Evolutionary conservation across 2,329 filamentous ascomycete species (phyloP).

Genomic region (Cordyceps cicadae): DNA sequence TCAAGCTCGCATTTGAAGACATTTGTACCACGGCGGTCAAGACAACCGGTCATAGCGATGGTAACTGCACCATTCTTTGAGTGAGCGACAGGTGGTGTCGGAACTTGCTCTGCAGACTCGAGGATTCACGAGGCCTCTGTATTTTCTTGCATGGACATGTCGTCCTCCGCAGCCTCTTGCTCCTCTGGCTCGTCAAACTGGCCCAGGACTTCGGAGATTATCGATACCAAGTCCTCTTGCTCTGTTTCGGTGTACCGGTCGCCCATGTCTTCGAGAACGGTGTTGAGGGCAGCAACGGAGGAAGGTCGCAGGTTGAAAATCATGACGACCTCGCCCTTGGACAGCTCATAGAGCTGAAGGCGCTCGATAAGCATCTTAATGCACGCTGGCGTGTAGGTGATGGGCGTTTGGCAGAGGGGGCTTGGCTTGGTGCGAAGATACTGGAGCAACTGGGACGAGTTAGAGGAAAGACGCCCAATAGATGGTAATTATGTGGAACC

Average conservation of each 20-base stretch:
- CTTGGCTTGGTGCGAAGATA: slow-evolving; percentile 49
- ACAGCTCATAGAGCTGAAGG: slow-evolving; percentile 49
- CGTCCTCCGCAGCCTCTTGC: slow-evolving; percentile 24
- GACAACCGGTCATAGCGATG: slow-evolving; percentile 46
- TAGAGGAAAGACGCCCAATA: background rate
- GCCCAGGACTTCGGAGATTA: slow-evolving; percentile 51
- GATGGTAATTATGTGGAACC: background rate
- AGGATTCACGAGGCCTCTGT: slow-evolving; percentile 18
- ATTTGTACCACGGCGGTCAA: slow-evolving; percentile 48
- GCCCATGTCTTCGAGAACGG: slow-evolving; percentile 57
- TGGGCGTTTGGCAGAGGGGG: slow-evolving; percentile 47
- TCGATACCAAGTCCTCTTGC: slow-evolving; percentile 48
- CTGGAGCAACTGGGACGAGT: slow-evolving; percentile 42
- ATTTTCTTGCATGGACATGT: slow-evolving; percentile 31
- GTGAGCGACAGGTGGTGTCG: background rate
- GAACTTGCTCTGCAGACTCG: background rate
- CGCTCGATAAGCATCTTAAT: slow-evolving; percentile 46
- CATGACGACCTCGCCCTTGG: slow-evolving; percentile 62
- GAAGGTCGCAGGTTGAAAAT: slow-evolving; percentile 57
- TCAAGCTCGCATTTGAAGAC: slow-evolving; percentile 51
- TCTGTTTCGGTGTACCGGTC: slow-evolving; percentile 51
- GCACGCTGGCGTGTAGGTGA: slow-evolving; percentile 43
- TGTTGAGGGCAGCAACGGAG: slow-evolving; percentile 49
- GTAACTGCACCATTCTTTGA: slow-evolving; percentile 45
- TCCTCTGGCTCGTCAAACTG: slow-evolving; percentile 30